A percentile compares a stretch with the other conserved stretches of the same genome.
phyloP scores from a whole-genome alignment of 1,284 basidiomycete genomes.

The Athelia sp. region DNA sequence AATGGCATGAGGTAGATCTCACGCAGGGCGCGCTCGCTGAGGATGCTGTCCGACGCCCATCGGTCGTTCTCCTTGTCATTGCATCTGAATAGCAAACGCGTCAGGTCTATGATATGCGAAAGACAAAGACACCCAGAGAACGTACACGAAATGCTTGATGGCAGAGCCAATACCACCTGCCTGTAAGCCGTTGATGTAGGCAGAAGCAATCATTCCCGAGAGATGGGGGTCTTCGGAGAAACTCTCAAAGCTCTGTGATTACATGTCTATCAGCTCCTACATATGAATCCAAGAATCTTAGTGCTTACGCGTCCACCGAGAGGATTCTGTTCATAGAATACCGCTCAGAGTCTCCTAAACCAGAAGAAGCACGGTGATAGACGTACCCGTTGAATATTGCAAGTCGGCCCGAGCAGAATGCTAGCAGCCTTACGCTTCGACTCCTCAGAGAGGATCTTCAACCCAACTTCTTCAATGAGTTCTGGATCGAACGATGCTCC shows the following conservation, averaged over 20 bases:
- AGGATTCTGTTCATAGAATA: slow-evolving; percentile 41
- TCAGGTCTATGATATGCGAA: neutral
- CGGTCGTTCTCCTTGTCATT: slow-evolving; percentile 76
- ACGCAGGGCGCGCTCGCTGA: slow-evolving; percentile 66
- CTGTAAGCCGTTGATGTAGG: slow-evolving; percentile 74
- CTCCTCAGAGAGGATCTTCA: slow-evolving; percentile 65
- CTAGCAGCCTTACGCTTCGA: slow-evolving; percentile 66
- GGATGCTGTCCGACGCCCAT: slow-evolving; percentile 55
- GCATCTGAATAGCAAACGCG: slow-evolving; percentile 19
- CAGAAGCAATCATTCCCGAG: slow-evolving; percentile 64
- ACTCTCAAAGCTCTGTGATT: slow-evolving; percentile 51
- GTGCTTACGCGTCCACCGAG: slow-evolving; percentile 57
- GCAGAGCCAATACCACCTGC: slow-evolving; percentile 63
- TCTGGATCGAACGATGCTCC: slow-evolving; percentile 71
- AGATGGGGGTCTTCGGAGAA: slow-evolving; percentile 80
- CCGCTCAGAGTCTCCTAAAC: no score
- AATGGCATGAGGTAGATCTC: slow-evolving; percentile 84
- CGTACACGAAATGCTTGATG: slow-evolving; percentile 66
- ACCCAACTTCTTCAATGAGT: slow-evolving; percentile 59
- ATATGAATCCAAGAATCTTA: no score
- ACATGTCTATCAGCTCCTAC: no score
- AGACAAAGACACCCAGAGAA: neutral
- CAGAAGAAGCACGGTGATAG: slow-evolving; percentile 1
- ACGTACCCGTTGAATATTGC: slow-evolving; percentile 69
- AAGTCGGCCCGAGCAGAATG: slow-evolving; percentile 71